These are phyloP conservation scores for Lenzites betulinus DNA, from an alignment of 768 basidiomycete genomes.

Conservation along the genomic window DNA sequence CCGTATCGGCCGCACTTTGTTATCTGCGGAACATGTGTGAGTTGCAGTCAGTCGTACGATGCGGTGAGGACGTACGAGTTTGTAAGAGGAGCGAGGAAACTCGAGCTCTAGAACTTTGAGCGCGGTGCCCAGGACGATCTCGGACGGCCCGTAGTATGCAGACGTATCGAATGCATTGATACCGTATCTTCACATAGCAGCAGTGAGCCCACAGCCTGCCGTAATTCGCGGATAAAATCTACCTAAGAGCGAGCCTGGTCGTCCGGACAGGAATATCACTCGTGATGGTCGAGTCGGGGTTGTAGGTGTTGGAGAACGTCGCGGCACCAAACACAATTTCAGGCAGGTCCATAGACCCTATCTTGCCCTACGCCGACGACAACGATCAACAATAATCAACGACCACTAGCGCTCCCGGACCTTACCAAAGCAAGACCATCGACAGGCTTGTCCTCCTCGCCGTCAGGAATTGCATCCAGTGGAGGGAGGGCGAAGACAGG, in stretches of 20 bases:
- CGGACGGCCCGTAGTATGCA: slow-evolving; percentile 78
- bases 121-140: slow-evolving; percentile 71
- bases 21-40: slow-evolving; percentile 47
- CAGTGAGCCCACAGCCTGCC: neutral
- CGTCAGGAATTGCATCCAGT: slow-evolving; percentile 44
- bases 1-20: slow-evolving; percentile 88
- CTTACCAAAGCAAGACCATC: slow-evolving; percentile 39
- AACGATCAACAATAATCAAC: neutral
- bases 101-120: slow-evolving; percentile 59
- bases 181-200: slow-evolving; percentile 59
- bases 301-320: slow-evolving; percentile 68
- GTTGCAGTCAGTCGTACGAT: neutral
- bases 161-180: slow-evolving; percentile 83
- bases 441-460: slow-evolving; percentile 41
- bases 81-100: slow-evolving; percentile 79
- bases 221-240: slow-evolving; percentile 18
- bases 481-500: slow-evolving; percentile 42
- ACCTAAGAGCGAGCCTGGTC: slow-evolving; percentile 78
- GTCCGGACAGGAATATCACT: slow-evolving; percentile 62
- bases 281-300: slow-evolving; percentile 55
- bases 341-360: slow-evolving; percentile 41
- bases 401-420: neutral
- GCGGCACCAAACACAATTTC: slow-evolving; percentile 73
- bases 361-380: slow-evolving; percentile 29
- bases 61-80: slow-evolving; percentile 38